Percentiles rank a stretch among this genome's conserved stretches.
Evolutionary conservation across 768 basidiomycete species (phyloP).

Genomic region (Sarcodon aspratus): DNA sequence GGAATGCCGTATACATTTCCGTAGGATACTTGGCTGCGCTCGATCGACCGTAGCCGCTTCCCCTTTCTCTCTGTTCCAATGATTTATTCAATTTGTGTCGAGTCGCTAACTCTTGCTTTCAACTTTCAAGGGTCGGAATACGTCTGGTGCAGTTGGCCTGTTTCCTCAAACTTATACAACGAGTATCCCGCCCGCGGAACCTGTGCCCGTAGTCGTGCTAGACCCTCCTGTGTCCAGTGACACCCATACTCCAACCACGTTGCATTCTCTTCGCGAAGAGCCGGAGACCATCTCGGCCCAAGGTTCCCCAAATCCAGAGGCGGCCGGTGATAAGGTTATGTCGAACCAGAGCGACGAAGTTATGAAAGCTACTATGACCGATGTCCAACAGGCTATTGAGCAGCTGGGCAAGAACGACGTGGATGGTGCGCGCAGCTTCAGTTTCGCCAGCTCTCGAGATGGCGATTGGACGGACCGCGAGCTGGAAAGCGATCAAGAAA

Average conservation of each 20-base stretch:
- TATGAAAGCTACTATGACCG: conserved; percentile 83
- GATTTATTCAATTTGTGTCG: conserved; percentile 1
- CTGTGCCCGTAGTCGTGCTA: conserved; percentile 11
- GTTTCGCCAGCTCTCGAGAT: conserved; percentile 54
- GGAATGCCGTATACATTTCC: too few relatives aligned
- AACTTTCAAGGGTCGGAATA: conserved; percentile 65
- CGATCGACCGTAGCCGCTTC: background rate
- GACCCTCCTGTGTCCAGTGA: conserved; percentile 9
- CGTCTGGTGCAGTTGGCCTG: conserved; percentile 72
- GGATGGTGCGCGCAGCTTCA: conserved; percentile 60
- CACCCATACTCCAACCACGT: conserved; percentile 6
- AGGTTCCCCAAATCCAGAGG: conserved; percentile 7
- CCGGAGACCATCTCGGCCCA: conserved; percentile 12
- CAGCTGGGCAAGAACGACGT: conserved; percentile 52
- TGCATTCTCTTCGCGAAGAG: conserved; percentile 36
- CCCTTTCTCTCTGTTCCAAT: conserved; percentile 1
- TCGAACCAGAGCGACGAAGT: conserved; percentile 32
- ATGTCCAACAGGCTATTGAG: conserved; percentile 85
- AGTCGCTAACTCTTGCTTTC: conserved; percentile 7
- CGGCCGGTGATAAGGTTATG: conserved; percentile 12
- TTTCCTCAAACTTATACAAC: conserved; percentile 89
- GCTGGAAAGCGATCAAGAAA: conserved; percentile 39
- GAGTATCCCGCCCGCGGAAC: conserved; percentile 28
- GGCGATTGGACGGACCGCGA: conserved; percentile 33
- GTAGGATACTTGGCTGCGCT: too few relatives aligned